Evolutionary conservation across 129 eudicot genomes (phyloP).

Genomic region (Helichrysum umbraculigerum): DNA sequence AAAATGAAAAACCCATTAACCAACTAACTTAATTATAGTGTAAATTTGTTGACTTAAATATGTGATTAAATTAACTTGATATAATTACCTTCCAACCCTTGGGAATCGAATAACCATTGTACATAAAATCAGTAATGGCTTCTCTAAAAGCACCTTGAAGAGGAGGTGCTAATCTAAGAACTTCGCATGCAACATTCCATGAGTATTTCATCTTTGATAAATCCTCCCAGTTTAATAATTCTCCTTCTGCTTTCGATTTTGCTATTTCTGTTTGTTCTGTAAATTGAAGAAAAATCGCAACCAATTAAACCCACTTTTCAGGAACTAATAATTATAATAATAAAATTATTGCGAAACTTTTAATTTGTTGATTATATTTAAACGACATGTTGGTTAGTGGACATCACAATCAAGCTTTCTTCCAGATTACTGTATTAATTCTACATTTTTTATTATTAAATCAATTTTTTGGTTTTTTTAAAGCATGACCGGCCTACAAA

Average conservation of each 20-base stretch:
- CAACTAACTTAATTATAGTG: background rate
- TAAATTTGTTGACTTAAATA: background rate
- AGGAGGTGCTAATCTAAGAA: slow-evolving; percentile 39
- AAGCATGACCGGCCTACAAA: no score
- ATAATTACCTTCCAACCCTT: slow-evolving; percentile 47
- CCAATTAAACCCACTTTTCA: no score
- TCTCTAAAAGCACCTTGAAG: slow-evolving; percentile 43
- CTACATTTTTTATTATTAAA: no score
- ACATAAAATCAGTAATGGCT: slow-evolving; percentile 39
- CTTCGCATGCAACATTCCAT: slow-evolving; percentile 49
- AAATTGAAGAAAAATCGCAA: background rate
- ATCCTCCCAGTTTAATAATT: slow-evolving; percentile 38
- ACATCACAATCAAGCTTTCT: background rate
- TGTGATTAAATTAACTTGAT: background rate
- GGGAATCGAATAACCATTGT: slow-evolving; percentile 35
- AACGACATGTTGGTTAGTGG: background rate
- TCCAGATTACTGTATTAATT: background rate
- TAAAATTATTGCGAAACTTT: no score
- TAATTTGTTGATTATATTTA: no score
- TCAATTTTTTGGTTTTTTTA: no score
- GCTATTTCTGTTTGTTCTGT: slow-evolving; percentile 49
- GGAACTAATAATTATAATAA: no score
- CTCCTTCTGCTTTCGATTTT: slow-evolving; percentile 28
- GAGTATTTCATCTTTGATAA: slow-evolving; percentile 36
- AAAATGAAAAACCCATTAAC: background rate